Conservation (phyloP, 2,329 filamentous ascomycete species). For the Didymella exigua region DNA sequence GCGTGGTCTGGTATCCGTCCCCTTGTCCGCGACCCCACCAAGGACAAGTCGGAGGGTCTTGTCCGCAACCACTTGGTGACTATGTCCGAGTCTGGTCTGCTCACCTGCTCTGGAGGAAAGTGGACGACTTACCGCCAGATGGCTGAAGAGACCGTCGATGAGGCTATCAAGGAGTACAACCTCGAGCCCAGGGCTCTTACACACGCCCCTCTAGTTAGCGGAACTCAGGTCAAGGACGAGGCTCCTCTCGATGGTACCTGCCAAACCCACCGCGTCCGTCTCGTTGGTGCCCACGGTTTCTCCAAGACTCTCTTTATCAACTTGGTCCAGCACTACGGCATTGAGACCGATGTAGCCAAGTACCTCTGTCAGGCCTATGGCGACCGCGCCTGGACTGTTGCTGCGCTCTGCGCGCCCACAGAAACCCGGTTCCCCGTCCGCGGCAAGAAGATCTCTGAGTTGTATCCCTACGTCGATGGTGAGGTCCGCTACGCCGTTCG, state of each 20-base stretch:
- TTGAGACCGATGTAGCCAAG: conserved; percentile 90
- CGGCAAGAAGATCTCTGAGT: conserved; percentile 75
- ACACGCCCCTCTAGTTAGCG: conserved; percentile 70
- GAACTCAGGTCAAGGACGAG: conserved; percentile 74
- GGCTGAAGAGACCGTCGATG: conserved; percentile 87
- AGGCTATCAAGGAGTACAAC: conserved; percentile 72
- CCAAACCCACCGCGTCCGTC: conserved; percentile 80
- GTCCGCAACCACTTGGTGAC: conserved; percentile 87
- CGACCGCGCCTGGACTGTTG: conserved; percentile 90
- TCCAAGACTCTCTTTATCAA: conserved; percentile 94
- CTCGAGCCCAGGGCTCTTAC: conserved; percentile 63
- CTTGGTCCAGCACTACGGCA: conserved; percentile 87
- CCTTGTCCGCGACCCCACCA: conserved; percentile 83
- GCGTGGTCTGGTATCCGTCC: conserved; percentile 90
- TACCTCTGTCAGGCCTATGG: conserved; percentile 88
- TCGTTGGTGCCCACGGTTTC: conserved; percentile 85
- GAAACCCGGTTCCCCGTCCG: conserved; percentile 80
- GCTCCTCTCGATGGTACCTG: conserved; percentile 74
- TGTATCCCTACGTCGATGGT: conserved; percentile 91
- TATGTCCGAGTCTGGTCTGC: conserved; percentile 75
- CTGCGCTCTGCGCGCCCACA: conserved; percentile 77
- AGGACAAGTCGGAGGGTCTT: conserved; percentile 82
- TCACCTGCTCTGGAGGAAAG: conserved; percentile 88
- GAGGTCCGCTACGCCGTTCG: conserved; percentile 87
- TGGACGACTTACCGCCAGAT: conserved; percentile 95